Conservation (phyloP, 2,329 filamentous ascomycete species). For the Fusarium marasasianum region DNA sequence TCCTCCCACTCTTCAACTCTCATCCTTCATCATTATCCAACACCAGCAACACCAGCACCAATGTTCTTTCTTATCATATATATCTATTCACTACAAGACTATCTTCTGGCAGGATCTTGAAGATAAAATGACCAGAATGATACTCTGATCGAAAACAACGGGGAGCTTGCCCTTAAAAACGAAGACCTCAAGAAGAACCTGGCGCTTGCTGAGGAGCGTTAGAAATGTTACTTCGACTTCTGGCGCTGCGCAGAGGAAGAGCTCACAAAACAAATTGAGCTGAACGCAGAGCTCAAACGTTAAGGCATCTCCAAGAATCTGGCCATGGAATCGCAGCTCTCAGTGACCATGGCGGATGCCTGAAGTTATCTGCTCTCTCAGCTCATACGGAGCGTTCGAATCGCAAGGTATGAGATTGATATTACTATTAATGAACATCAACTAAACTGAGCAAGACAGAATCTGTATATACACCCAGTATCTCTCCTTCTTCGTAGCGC, state of each 20-base stretch:
- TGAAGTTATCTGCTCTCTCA: too few species aligned
- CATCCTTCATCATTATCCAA: background rate
- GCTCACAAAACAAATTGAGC: rapidly evolving
- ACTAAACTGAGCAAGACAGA: background rate
- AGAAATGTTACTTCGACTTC: background rate
- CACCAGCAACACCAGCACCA: background rate
- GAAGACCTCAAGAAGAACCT: background rate
- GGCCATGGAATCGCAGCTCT: background rate
- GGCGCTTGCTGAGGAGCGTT: background rate
- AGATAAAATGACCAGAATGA: background rate
- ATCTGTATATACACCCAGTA: background rate
- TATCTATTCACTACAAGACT: rapidly evolving
- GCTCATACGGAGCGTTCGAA: background rate
- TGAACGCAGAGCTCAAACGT: background rate
- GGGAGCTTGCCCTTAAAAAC: background rate
- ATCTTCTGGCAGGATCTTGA: background rate
- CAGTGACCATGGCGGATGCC: background rate
- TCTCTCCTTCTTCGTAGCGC: too few species aligned
- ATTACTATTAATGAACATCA: background rate
- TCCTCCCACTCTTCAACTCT: background rate
- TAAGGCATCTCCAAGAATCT: background rate
- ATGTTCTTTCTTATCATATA: background rate
- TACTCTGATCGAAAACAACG: too few species aligned
- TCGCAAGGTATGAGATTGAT: background rate
- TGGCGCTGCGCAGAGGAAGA: rapidly evolving